Evolutionary conservation across 2,329 filamentous ascomycete genomes (phyloP).

Genomic region (Nothophaeocryptopus gaeumannii): DNA sequence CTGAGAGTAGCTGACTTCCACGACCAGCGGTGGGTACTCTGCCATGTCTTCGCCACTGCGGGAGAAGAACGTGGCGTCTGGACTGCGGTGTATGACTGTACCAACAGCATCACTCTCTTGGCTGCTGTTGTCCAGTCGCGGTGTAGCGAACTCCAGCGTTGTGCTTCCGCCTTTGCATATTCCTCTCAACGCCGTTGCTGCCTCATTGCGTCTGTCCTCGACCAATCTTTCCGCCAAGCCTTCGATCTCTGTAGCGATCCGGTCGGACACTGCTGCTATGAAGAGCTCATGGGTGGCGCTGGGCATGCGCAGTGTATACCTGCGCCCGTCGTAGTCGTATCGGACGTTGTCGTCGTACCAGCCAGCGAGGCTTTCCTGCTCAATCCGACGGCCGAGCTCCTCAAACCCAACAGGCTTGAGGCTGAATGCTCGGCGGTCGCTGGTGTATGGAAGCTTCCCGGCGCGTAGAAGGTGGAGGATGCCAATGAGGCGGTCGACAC

Average conservation of each 20-base stretch:
- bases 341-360: conserved; percentile 13
- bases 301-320: conserved; percentile 21
- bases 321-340: conserved; percentile 16
- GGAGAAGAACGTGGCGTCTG: conserved; percentile 12
- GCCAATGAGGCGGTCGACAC: conserved; percentile 3
- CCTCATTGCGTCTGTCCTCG: not conserved
- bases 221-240: conserved; percentile 1
- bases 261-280: conserved; percentile 4
- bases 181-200: not conserved
- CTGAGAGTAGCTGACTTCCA: conserved; percentile 36
- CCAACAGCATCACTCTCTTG: conserved; percentile 11
- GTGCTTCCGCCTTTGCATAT: conserved; percentile 13
- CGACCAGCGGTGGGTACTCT: conserved; percentile 18
- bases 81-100: conserved; percentile 6
- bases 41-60: not conserved
- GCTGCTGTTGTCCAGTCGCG: conserved; percentile 11
- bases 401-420: conserved; percentile 7
- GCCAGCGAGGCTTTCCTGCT: not conserved
- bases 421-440: not conserved
- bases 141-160: conserved; percentile 6
- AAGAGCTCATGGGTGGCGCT: conserved; percentile 14
- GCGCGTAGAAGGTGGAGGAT: not conserved
- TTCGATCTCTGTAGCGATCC: not conserved
- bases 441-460: not conserved
- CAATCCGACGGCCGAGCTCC: conserved; percentile 4